phyloP scores from a whole-genome alignment of 2,329 filamentous ascomycete genomes.

The Pseudogymnoascus sp. region DNA sequence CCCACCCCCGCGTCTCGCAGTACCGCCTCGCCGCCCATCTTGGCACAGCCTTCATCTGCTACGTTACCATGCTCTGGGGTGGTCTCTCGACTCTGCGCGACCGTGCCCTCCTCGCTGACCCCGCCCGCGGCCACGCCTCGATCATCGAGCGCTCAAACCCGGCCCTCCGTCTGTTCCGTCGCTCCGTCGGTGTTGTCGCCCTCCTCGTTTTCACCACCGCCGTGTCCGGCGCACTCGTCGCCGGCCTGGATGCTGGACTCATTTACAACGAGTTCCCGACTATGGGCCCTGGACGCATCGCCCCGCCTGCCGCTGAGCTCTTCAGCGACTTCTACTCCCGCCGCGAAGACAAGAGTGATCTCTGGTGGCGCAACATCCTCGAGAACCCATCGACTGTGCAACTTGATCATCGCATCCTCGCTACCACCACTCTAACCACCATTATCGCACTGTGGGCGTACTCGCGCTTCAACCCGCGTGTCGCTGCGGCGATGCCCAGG shows the following conservation, averaged over 20 bases:
- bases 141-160: slow-evolving; percentile 57
- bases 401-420: slow-evolving; percentile 88
- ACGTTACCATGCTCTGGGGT: slow-evolving; percentile 87
- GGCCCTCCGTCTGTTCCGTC: slow-evolving; percentile 63
- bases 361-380: slow-evolving; percentile 96
- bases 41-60: slow-evolving; percentile 83
- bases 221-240: slow-evolving; percentile 89
- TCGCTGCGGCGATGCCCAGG: slow-evolving; percentile 50
- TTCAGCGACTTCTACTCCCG: slow-evolving; percentile 81
- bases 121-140: slow-evolving; percentile 50
- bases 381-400: slow-evolving; percentile 96
- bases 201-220: slow-evolving; percentile 78
- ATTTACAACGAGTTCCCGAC: slow-evolving; percentile 99
- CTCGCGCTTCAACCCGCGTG: slow-evolving; percentile 53
- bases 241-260: slow-evolving; percentile 87
- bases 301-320: slow-evolving; percentile 74
- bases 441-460: slow-evolving; percentile 77
- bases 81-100: slow-evolving; percentile 77
- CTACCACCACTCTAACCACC: slow-evolving; percentile 76
- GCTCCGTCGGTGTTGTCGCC: slow-evolving; percentile 61
- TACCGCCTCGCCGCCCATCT: slow-evolving; percentile 88
- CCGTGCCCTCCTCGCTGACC: slow-evolving; percentile 59
- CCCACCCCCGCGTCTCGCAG: slow-evolving; percentile 86
- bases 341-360: slow-evolving; percentile 65
- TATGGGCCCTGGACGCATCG: slow-evolving; percentile 71